Base-by-base conservation (phyloP, 148 eudicot genomes). In the Drosera capensis region DNA sequence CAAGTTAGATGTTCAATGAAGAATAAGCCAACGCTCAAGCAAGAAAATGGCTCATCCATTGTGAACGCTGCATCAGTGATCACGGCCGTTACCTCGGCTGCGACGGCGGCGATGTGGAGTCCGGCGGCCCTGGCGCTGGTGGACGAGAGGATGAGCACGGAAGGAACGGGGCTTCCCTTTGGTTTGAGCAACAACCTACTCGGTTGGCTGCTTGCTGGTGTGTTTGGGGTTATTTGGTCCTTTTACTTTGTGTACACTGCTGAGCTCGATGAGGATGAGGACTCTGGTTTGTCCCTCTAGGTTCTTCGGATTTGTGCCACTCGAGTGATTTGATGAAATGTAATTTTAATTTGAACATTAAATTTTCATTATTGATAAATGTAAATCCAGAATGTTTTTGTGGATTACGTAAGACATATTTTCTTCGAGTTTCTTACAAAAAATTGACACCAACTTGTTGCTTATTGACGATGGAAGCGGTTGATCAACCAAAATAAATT, bases 81-180 rank as follows among this genome's bases (percentile, higher is more conserved):
- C 14, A 67, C 70, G 8, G 45, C 45, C 9, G 13, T 11, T 7
- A 39, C 43, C 0, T 63, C 70, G 2, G 71, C 51, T 0, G 55
- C 62, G 3, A 54, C 68, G 2, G 61, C 63, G 8, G 46, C 63
- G 31, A 58, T 76, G 62, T 71, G 94, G 1, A 78, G 77, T 79
- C 93, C 99, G 1, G 78, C 58, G 2, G 82, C 88, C 23, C 66
- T 71, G 88, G 99, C 99, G 2, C 50, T 92, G 52, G 99, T 92
- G 52, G 99, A 92, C 21, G 95, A 85, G 38, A 85, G 99, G 51
- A 72, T 92, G 87, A 85, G 82, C 82, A 92, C 99, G 8, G 99
- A 92, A 49, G 99, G 99, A 24, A 77, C 88, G 0, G 99, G 99
- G 23, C 95, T 92, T 19, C 94, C 99, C 12, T 81, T 92, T 43